phyloP scores from a whole-genome alignment of 2,329 filamentous ascomycete genomes.

The Aspergillus neotritici region DNA sequence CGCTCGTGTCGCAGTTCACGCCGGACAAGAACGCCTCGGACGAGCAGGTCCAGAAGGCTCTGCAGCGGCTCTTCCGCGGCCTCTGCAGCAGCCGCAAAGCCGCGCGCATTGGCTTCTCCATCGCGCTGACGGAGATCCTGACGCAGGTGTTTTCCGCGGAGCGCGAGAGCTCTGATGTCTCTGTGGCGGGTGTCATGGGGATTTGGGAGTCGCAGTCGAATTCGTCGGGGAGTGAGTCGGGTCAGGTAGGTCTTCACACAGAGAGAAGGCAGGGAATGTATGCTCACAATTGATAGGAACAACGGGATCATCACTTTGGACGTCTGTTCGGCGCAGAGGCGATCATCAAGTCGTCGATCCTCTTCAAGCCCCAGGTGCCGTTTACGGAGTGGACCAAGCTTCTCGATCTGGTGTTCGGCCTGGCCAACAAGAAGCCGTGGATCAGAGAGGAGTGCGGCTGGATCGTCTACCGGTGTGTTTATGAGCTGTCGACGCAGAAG shows the following conservation, averaged over 20 bases:
- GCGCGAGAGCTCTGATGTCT: slow-evolving; percentile 29
- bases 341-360: slow-evolving; percentile 70
- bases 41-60: slow-evolving; percentile 37
- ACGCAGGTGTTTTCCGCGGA: slow-evolving; percentile 57
- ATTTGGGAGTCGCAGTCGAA: slow-evolving; percentile 50
- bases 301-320: slow-evolving; percentile 78
- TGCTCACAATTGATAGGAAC: slow-evolving; percentile 59
- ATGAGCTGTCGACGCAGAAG: slow-evolving; percentile 44
- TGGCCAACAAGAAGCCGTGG: slow-evolving; percentile 81
- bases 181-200: slow-evolving; percentile 43
- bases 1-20: slow-evolving; percentile 41
- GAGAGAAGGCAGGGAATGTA: not conserved
- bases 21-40: slow-evolving; percentile 35
- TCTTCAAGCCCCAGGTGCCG: slow-evolving; percentile 55
- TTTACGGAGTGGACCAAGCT: slow-evolving; percentile 52
- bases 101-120: slow-evolving; percentile 79
- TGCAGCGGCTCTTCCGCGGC: slow-evolving; percentile 71
- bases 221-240: slow-evolving; percentile 47
- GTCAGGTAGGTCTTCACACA: slow-evolving; percentile 41
- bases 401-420: slow-evolving; percentile 65
- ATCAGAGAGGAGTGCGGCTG: slow-evolving; percentile 81
- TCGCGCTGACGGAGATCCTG: slow-evolving; percentile 78
- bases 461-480: slow-evolving; percentile 68
- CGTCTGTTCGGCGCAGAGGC: slow-evolving; percentile 82
- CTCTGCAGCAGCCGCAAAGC: slow-evolving; percentile 86